Conservation (phyloP, 352 stramenopile species). For the Pythium plurisporium region DNA sequence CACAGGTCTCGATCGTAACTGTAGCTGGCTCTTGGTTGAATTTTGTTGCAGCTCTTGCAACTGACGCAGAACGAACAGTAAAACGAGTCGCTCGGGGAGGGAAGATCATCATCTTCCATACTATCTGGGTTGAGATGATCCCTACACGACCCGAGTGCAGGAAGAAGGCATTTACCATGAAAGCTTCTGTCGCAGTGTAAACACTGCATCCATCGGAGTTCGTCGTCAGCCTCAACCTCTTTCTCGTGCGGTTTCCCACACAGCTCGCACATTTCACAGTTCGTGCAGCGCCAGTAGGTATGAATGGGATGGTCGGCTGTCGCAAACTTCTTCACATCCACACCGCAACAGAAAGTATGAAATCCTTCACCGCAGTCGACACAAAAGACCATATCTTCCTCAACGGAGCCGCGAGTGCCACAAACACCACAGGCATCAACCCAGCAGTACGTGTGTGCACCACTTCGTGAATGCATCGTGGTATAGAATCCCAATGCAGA, state of each 20-base stretch:
- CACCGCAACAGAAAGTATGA: conserved; percentile 90
- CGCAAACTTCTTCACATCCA: conserved; percentile 29
- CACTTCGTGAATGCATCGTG: conserved; percentile 66
- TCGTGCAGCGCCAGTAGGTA: conserved; percentile 90
- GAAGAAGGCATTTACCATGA: conserved; percentile 24
- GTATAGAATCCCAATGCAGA: conserved; percentile 70
- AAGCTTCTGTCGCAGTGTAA: conserved; percentile 24
- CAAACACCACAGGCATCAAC: conserved; percentile 91
- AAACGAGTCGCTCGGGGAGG: conserved; percentile 22
- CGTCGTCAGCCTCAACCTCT: conserved; percentile 13
- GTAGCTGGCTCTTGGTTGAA: conserved; percentile 46
- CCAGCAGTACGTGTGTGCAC: conserved; percentile 87
- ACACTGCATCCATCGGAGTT: conserved; percentile 17
- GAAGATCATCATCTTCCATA: background rate
- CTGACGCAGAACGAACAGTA: conserved; percentile 66
- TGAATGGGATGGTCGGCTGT: conserved; percentile 48
- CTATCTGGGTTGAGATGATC: conserved; percentile 22
- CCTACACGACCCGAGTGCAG: conserved; percentile 6
- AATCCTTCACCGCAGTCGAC: conserved; percentile 95
- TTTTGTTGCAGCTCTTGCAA: conserved; percentile 50
- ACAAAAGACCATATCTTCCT: conserved; percentile 90
- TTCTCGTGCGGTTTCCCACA: conserved; percentile 59
- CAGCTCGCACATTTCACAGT: conserved; percentile 96
- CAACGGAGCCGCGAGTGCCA: conserved; percentile 68
- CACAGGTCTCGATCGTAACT: conserved; percentile 60